A percentile compares a stretch with the other conserved stretches of the same genome.
phyloP scores from a whole-genome alignment of 169 alveolate genomes.

The Plasmodium yoelii region DNA sequence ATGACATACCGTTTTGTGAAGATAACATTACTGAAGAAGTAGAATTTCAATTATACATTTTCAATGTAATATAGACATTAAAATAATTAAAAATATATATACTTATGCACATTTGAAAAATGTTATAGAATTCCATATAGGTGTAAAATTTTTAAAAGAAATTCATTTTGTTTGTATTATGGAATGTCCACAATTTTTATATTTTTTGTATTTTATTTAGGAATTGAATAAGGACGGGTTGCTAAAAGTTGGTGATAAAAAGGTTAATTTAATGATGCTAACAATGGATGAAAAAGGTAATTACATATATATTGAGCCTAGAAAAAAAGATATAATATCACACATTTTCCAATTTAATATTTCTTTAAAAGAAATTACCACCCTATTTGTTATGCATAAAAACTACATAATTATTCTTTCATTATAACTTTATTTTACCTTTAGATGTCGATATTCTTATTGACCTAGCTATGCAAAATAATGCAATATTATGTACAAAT shows the following conservation, averaged over 20 bases:
- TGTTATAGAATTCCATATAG: too few species aligned
- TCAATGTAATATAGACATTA: constrained; percentile 22
- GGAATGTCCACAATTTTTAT: not conserved
- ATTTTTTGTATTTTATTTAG: constrained; percentile 12
- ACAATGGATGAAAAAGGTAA: constrained; percentile 73
- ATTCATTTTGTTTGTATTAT: not conserved
- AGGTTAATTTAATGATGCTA: constrained; percentile 15
- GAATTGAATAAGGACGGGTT: constrained; percentile 65
- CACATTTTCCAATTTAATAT: not conserved
- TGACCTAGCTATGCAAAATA: constrained; percentile 27
- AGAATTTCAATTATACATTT: constrained; percentile 42
- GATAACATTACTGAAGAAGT: constrained; percentile 31
- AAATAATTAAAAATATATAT: not conserved
- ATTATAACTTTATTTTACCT: not conserved
- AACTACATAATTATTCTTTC: not conserved
- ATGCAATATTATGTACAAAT: constrained; percentile 60
- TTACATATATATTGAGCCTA: not conserved
- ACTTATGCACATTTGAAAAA: too few species aligned
- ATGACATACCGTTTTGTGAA: constrained; percentile 46
- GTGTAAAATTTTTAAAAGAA: too few species aligned
- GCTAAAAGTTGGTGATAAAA: constrained; percentile 50
- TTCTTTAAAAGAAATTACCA: not conserved
- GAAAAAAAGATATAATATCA: constrained; percentile 15
- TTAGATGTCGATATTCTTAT: constrained; percentile 40
- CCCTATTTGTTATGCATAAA: not conserved